A percentile compares a stretch with the other conserved stretches of the same genome.
These are phyloP conservation scores for Dalechampia spathulata DNA, from an alignment of 441 rosid species.

Conservation along the genomic window DNA sequence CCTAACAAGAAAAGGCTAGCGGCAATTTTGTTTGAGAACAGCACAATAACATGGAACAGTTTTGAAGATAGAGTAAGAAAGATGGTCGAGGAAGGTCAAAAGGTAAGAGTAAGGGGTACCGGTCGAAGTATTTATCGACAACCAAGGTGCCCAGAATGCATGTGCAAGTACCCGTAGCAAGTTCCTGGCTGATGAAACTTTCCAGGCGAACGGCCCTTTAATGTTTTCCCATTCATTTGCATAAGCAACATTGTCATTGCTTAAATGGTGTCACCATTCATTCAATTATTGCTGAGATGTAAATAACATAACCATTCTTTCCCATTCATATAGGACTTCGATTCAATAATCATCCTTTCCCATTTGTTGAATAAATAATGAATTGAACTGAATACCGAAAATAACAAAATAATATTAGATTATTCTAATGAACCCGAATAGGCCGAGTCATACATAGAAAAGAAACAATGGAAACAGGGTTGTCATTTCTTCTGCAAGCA, in stretches of 20 bases:
- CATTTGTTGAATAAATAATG: neutral
- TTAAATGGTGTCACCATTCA: neutral
- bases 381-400: neutral
- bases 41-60: slow-evolving; percentile 50
- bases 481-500: slow-evolving; percentile 28
- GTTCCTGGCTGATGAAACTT: slow-evolving; percentile 12
- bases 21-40: slow-evolving; percentile 53
- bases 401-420: neutral
- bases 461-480: slow-evolving; percentile 3
- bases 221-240: slow-evolving; percentile 6
- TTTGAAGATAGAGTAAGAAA: slow-evolving; percentile 62
- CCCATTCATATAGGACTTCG: neutral
- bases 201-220: no score
- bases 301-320: neutral
- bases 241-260: slow-evolving; percentile 1
- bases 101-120: slow-evolving; percentile 38
- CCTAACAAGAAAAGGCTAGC: slow-evolving; percentile 96
- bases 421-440: neutral
- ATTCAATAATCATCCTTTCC: neutral
- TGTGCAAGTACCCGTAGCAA: no score
- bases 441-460: slow-evolving; percentile 1
- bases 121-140: slow-evolving; percentile 90
- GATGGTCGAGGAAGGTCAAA: slow-evolving; percentile 77
- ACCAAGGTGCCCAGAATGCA: slow-evolving; percentile 80
- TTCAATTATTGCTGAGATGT: no score